Conservation (phyloP, 495 filamentous ascomycete genomes). For the Hyaloscypha hepaticicola region DNA sequence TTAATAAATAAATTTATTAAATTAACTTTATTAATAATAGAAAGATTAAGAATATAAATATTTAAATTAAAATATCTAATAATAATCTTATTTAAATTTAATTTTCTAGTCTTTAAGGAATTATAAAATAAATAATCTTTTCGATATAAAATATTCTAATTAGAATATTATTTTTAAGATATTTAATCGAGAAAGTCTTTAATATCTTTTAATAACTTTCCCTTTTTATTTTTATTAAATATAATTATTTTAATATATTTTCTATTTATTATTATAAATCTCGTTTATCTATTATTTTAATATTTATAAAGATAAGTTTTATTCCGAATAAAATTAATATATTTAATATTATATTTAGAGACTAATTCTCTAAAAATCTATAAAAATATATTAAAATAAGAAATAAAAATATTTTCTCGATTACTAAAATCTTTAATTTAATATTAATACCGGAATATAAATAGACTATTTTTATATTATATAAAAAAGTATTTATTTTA, state of each 20-base stretch:
- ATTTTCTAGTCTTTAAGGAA: slow-evolving; percentile 9
- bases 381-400: slow-evolving; percentile 72
- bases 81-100: neutral
- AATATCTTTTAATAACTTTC: slow-evolving; percentile 45
- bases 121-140: neutral
- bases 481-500: slow-evolving; percentile 22
- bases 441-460: too few relatives aligned
- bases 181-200: too few relatives aligned
- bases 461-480: too few relatives aligned
- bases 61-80: neutral
- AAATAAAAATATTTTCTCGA: slow-evolving; percentile 63
- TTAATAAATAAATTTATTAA: slow-evolving; percentile 18
- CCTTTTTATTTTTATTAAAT: slow-evolving; percentile 75
- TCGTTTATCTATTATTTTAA: too few relatives aligned
- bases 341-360: too few relatives aligned
- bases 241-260: slow-evolving; percentile 67
- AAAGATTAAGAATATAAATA: too few relatives aligned
- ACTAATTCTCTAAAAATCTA: slow-evolving; percentile 58
- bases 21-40: slow-evolving; percentile 37
- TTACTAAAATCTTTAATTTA: too few relatives aligned
- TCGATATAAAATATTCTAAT: too few relatives aligned
- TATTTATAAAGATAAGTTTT: too few relatives aligned
- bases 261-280: too few relatives aligned
- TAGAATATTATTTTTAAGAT: too few relatives aligned
- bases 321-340: too few relatives aligned